Base-by-base conservation (phyloP, 352 stramenopile genomes). In the Phytopythium cucurbitacearum region DNA sequence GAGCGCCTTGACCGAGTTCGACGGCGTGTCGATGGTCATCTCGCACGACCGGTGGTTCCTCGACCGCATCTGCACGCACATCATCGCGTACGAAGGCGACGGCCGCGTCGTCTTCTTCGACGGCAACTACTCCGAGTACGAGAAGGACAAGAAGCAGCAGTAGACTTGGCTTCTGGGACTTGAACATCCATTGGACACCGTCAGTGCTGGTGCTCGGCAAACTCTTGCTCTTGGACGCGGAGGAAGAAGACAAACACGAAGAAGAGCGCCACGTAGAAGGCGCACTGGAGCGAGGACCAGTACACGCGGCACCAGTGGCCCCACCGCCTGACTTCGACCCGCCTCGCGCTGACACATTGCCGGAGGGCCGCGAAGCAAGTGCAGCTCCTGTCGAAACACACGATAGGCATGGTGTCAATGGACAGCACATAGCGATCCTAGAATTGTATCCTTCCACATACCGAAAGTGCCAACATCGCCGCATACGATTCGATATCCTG, bases 31-130 rank as follows among this genome's bases (percentile, higher is more conserved):
- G 11, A 86, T 98, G 62, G 84, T 98, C 3, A 97, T 99, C 45
- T 97, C 87, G 44, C 96, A 99, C 72, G 96, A 99, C 69, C 85
- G 96, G 37, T 94, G 84, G 58, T 99, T 99, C 69, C 70, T 99
- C 33, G 98, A 99, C 64, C 85, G 85, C 50, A 92, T 94, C 59
- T 91, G 82, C 57, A 91, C 83, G 47, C 85, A 95, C 66, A 93
- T 94, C 59, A 73, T 95, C 45, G 68, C 85, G 51, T 95, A 92
- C 48, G 85, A 95, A 50, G 82, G 69, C 57, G 53, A 86, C 34
- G 82, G 82, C 48, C 61, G 68, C 11, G 85, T 91, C 32, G 58
- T 66, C 40, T 95, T 92, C 73, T 95, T 91, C 53, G 77, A 91
- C 50, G 85, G 83, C 56, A 93, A 92, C 73, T 95, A 92, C 71